Evolutionary conservation across 768 basidiomycete species (phyloP).

Genomic region (Royoungia palumana): DNA sequence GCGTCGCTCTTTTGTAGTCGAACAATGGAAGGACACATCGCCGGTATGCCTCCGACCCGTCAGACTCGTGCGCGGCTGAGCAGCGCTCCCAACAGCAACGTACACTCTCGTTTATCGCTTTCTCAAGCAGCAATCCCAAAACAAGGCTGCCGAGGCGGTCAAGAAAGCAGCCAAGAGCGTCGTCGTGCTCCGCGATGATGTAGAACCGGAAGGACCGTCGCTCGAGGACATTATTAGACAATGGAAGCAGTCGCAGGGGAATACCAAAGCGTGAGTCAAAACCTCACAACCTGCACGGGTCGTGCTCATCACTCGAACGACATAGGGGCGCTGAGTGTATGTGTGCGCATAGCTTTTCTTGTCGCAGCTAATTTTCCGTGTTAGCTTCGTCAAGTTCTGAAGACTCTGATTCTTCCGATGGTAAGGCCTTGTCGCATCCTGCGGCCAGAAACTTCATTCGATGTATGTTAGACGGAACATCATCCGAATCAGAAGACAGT

Average conservation of each 20-base stretch:
- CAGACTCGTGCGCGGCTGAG: conserved; percentile 11
- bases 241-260: conserved; percentile 48
- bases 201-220: conserved; percentile 45
- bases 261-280: conserved; percentile 29
- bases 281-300: not conserved
- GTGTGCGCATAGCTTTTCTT: conserved; percentile 8
- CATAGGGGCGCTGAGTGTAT: conserved; percentile 20
- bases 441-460: conserved; percentile 17
- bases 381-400: conserved; percentile 24
- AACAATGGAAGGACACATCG: conserved; percentile 50
- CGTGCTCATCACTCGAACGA: conserved; percentile 4
- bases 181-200: conserved; percentile 57
- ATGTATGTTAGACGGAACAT: too few relatives aligned
- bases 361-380: conserved; percentile 7
- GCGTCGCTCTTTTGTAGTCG: not conserved
- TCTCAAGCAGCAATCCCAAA: conserved; percentile 59
- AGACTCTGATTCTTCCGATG: conserved; percentile 24
- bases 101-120: conserved; percentile 78
- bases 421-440: conserved; percentile 10
- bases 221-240: conserved; percentile 63
- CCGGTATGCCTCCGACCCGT: conserved; percentile 38
- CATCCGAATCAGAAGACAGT: conserved; percentile 12
- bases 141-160: conserved; percentile 68
- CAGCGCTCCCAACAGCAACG: conserved; percentile 44
- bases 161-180: conserved; percentile 68